Percentiles rank a stretch among this genome's conserved stretches.
phyloP scores from a whole-genome alignment of 148 eudicot species.

The Amaranthus hypochondriacus region DNA sequence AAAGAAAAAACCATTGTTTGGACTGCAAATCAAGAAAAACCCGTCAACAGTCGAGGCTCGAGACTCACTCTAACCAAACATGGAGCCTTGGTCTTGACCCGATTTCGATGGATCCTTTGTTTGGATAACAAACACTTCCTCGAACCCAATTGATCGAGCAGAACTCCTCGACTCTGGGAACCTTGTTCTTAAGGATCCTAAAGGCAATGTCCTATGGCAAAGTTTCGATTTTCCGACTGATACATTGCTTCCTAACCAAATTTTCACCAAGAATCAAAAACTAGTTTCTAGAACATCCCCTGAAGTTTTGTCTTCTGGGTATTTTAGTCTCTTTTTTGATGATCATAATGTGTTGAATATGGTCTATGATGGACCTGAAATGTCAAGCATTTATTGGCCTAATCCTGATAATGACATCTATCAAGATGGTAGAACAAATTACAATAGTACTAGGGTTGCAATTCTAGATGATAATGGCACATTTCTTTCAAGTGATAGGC shows the following conservation, averaged over 20 bases:
- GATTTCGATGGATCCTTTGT: constrained; percentile 27
- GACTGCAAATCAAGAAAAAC: constrained; percentile 49
- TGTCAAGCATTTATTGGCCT: constrained; percentile 31
- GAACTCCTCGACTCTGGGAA: constrained; percentile 25
- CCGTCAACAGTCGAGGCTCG: constrained; percentile 37
- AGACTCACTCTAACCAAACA: constrained; percentile 28
- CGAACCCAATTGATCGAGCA: constrained; percentile 7
- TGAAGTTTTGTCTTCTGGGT: constrained; percentile 33
- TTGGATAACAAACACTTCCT: constrained; percentile 31
- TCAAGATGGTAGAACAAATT: constrained; percentile 26
- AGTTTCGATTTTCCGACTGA: constrained; percentile 35
- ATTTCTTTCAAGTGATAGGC: constrained; percentile 37
- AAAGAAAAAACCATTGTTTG: constrained; percentile 33
- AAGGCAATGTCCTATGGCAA: constrained; percentile 23
- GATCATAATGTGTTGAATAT: constrained; percentile 34
- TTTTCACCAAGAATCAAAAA: constrained; percentile 16
- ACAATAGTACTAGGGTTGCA: constrained; percentile 28
- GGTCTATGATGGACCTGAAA: constrained; percentile 10
- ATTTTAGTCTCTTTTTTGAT: constrained; percentile 31
- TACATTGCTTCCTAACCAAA: constrained; percentile 45
- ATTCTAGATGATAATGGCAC: constrained; percentile 32
- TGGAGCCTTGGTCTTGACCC: constrained; percentile 30
- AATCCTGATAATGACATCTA: neutral
- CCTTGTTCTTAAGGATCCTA: constrained; percentile 15
- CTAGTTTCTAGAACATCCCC: constrained; percentile 31